Percentiles rank a stretch among this genome's conserved stretches.
These are phyloP conservation scores for Ambrosia hybrid DNA, from an alignment of 140 eudicot genomes.

Conservation along the genomic window DNA sequence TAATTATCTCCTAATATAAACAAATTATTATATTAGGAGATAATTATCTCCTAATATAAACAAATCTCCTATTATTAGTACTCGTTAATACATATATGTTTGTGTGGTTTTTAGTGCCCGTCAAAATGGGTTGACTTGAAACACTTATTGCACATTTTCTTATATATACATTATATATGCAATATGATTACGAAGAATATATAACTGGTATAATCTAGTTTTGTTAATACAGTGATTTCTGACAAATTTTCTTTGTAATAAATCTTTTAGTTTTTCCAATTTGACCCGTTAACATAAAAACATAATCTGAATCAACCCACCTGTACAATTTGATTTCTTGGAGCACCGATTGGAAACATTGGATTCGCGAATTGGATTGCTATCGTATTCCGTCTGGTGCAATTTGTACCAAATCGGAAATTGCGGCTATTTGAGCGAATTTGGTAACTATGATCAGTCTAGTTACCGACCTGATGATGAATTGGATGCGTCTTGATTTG, in stretches of 20 bases:
- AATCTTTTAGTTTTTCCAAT: slow-evolving; percentile 6
- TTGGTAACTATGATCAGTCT: neutral
- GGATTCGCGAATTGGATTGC: too few relatives aligned
- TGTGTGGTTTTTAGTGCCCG: neutral
- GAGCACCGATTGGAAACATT: too few relatives aligned
- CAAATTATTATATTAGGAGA: too few relatives aligned
- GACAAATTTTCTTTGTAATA: neutral
- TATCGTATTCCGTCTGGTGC: too few relatives aligned
- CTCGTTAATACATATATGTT: too few relatives aligned
- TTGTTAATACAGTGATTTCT: neutral
- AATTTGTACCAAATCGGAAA: too few relatives aligned
- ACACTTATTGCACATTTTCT: neutral
- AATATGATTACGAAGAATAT: neutral
- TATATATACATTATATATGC: neutral
- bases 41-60: too few relatives aligned
- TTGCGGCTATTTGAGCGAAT: too few relatives aligned
- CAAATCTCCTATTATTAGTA: too few relatives aligned
- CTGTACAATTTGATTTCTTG: neutral
- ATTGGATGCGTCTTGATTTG: too few relatives aligned
- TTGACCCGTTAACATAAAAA: slow-evolving; percentile 8
- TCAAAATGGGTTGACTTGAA: neutral
- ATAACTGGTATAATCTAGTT: neutral
- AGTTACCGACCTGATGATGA: neutral
- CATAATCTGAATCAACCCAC: neutral
- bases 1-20: too few relatives aligned